Percentiles rank a stretch among this genome's conserved stretches.
These are phyloP conservation scores for Aspergillus bombycis DNA, from an alignment of 2,329 filamentous ascomycete genomes.

Conservation along the genomic window DNA sequence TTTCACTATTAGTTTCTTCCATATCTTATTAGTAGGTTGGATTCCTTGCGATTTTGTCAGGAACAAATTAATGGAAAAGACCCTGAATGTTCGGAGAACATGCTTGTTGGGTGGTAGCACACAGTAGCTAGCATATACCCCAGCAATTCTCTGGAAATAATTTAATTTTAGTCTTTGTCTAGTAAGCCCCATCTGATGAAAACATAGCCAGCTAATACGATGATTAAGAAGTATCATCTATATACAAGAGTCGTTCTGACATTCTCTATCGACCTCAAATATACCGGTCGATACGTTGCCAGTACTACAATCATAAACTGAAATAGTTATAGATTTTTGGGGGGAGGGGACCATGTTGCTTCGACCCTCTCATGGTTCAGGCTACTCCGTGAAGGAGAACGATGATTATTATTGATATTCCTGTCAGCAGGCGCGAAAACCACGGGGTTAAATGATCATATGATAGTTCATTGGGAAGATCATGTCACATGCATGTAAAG, in stretches of 20 bases:
- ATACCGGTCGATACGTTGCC: not conserved
- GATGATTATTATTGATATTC: not conserved
- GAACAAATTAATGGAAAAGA: constrained; percentile 43
- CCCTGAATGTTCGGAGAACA: constrained; percentile 26
- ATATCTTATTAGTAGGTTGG: constrained; percentile 36
- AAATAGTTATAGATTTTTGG: not conserved
- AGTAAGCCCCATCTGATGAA: not conserved
- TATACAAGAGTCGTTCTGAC: not conserved
- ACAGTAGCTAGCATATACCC: constrained; percentile 12
- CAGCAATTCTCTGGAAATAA: not conserved
- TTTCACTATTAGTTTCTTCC: constrained; percentile 20
- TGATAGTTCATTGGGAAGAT: not conserved
- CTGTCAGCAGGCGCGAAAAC: not conserved
- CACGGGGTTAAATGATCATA: not conserved
- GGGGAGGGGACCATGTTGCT: not conserved
- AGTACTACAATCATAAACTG: not conserved
- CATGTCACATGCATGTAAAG: not conserved
- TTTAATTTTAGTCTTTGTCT: not conserved
- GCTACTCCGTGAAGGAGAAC: not conserved
- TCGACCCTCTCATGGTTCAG: not conserved
- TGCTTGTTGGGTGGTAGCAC: constrained; percentile 13
- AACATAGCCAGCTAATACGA: not conserved
- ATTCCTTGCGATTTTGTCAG: constrained; percentile 33
- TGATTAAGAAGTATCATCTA: not conserved
- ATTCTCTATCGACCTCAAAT: not conserved